Conservation (phyloP, 805 yeast species). For the Pichia nanzhaoensis region DNA sequence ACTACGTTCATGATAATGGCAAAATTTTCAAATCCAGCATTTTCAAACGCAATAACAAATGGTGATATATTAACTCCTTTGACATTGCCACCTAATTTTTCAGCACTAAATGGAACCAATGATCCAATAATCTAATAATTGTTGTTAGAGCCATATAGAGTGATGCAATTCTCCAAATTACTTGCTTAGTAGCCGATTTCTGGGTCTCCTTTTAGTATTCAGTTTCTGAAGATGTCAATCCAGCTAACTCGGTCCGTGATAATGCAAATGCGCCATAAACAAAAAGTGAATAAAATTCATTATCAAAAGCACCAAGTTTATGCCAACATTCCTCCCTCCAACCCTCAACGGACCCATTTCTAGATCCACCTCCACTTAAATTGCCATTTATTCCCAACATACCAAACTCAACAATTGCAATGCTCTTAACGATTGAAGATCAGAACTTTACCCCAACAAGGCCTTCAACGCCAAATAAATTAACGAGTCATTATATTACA, state of each 20-base stretch:
- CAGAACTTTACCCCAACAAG: conserved; percentile 59
- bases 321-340: conserved; percentile 52
- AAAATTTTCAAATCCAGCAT: conserved; percentile 49
- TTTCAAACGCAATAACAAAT: conserved; percentile 55
- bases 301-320: conserved; percentile 46
- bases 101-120: conserved; percentile 49
- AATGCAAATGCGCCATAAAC: conserved; percentile 54
- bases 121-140: conserved; percentile 47
- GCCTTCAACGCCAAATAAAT: conserved; percentile 52
- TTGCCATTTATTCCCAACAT: conserved; percentile 45
- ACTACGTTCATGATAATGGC: conserved; percentile 66
- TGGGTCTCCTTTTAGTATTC: conserved; percentile 48
- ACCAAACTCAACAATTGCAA: conserved; percentile 50
- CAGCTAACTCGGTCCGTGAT: conserved; percentile 57
- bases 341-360: conserved; percentile 50
- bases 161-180: conserved; percentile 50
- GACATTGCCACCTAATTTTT: conserved; percentile 40
- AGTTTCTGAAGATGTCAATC: conserved; percentile 57
- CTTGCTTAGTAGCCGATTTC: conserved; percentile 55
- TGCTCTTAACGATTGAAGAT: conserved; percentile 44
- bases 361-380: conserved; percentile 55
- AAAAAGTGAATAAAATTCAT: conserved; percentile 48
- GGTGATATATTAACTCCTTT: conserved; percentile 57
- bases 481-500: conserved; percentile 44
- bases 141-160: conserved; percentile 46